Evolutionary conservation across 331 rosid species (phyloP), one percentile per base, ranked within the genome.

Genomic region (Dryas integrifolia): DNA sequence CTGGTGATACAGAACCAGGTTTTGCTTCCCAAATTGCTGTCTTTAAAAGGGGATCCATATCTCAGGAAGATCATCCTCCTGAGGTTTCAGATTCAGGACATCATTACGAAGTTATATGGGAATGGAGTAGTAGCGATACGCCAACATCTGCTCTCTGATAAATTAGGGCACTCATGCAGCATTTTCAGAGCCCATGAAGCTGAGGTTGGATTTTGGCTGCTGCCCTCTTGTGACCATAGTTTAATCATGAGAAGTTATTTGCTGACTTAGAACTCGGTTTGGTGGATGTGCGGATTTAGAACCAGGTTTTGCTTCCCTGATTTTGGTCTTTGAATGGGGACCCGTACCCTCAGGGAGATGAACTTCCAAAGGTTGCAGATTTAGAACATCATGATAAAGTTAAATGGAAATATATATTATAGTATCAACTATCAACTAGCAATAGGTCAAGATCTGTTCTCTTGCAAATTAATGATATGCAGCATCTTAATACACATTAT

Each of bases 11-110:
- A 59, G 99, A 95, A 70, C 99, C 97, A 7, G 99, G 99, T 69
- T 89, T 86, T 82, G 99, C 97, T 76, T 95, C 99, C 26, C 99
- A 95, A 85, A 89, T 92, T 81, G 97, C 98, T 24, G 92, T 94
- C 66, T 94, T 94, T 65, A 88, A 80, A 81, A 84, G 83, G 63
- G 86, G 74, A 55, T 64, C 73, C 59, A 50, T 15, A n/a, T 76
- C 60, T 61, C 71, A 16, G 10, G 73, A 76, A 71, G 74, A 41
- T 12, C 1, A 6, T 55, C 55, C 62, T 58, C 35, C 3, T 48
- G 81, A 82, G 50, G 75, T 18, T 10, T 43, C 76, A 73, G 88
- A 79, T 51, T 45, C 30, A n/a, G 86, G 76, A 35, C 78, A 66
- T 30, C 79, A 53, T 55, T 84, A 77, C 80, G 52, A 81, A 69